Evolutionary conservation across 192 early-diverging fungal species (phyloP).

Genomic region (Mortierella alpina): DNA sequence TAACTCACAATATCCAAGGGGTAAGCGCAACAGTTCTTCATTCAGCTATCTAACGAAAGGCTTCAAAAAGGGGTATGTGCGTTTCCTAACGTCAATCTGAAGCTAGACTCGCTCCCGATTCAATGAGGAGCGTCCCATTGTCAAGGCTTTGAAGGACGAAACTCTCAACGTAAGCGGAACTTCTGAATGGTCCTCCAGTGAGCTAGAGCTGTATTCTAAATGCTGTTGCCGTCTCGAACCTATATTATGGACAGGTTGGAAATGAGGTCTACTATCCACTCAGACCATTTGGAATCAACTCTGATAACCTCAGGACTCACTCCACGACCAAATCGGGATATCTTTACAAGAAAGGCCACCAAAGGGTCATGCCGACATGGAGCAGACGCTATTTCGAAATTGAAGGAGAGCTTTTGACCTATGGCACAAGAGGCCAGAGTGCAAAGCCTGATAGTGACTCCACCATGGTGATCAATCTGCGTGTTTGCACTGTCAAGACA

Average conservation of each 20-base stretch:
- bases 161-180: slow-evolving; percentile 25
- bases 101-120: slow-evolving; percentile 38
- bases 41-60: background rate
- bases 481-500: slow-evolving; percentile 79
- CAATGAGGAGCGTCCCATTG: slow-evolving; percentile 38
- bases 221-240: too few relatives aligned
- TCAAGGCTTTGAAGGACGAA: slow-evolving; percentile 43
- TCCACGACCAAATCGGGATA: slow-evolving; percentile 77
- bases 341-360: slow-evolving; percentile 80
- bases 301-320: slow-evolving; percentile 27
- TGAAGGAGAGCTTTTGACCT: slow-evolving; percentile 67
- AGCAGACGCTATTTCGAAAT: slow-evolving; percentile 83
- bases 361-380: slow-evolving; percentile 83
- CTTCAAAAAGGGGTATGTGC: background rate
- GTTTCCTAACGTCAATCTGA: background rate
- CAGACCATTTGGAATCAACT: slow-evolving; percentile 33
- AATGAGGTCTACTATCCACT: slow-evolving; percentile 55
- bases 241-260: slow-evolving; percentile 11
- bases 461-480: slow-evolving; percentile 69
- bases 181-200: slow-evolving; percentile 21
- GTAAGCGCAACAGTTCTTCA: background rate
- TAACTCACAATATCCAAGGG: slow-evolving; percentile 65
- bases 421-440: slow-evolving; percentile 47
- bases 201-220: background rate
- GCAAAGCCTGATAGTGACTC: slow-evolving; percentile 64